Percentiles rank a stretch among this genome's conserved stretches.
These are phyloP conservation scores for Phtheirospermum japonicum DNA, from an alignment of 257 asterid genomes.

Conservation along the genomic window DNA sequence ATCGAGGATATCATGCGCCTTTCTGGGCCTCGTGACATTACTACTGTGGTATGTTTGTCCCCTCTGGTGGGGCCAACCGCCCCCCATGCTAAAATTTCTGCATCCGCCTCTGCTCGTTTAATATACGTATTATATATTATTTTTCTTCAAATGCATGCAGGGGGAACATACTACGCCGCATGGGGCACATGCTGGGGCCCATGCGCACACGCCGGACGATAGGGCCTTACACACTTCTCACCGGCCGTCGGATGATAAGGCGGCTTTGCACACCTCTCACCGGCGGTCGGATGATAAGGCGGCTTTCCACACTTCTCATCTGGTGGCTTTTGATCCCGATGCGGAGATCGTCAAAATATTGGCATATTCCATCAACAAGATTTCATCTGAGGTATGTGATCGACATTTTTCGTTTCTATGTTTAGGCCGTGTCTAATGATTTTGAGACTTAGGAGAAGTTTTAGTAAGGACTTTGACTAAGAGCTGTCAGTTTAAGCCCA, in stretches of 20 bases:
- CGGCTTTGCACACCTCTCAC: not conserved
- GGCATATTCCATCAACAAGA: conserved; percentile 69
- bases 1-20: conserved; percentile 60
- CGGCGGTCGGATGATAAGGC: conserved; percentile 20
- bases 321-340: conserved; percentile 37
- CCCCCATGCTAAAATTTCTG: too few relatives aligned
- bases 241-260: not conserved
- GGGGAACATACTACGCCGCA: not conserved
- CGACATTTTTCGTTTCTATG: too few relatives aligned
- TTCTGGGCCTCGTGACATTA: conserved; percentile 26
- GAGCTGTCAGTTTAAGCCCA: not conserved
- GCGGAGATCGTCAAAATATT: conserved; percentile 48
- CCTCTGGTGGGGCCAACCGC: not conserved
- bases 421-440: too few relatives aligned
- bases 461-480: too few relatives aligned
- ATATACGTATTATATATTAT: not conserved
- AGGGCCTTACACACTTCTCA: too few relatives aligned
- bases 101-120: too few relatives aligned
- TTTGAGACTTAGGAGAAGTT: too few relatives aligned
- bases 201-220: too few relatives aligned
- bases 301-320: conserved; percentile 29
- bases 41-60: not conserved
- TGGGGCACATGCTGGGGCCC: not conserved
- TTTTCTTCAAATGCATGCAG: conserved; percentile 29
- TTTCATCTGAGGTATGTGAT: conserved; percentile 69